Percentiles rank a stretch among this genome's conserved stretches.
Evolutionary conservation across 306 rosid species (phyloP).

Genomic region (Ormosia emarginata): DNA sequence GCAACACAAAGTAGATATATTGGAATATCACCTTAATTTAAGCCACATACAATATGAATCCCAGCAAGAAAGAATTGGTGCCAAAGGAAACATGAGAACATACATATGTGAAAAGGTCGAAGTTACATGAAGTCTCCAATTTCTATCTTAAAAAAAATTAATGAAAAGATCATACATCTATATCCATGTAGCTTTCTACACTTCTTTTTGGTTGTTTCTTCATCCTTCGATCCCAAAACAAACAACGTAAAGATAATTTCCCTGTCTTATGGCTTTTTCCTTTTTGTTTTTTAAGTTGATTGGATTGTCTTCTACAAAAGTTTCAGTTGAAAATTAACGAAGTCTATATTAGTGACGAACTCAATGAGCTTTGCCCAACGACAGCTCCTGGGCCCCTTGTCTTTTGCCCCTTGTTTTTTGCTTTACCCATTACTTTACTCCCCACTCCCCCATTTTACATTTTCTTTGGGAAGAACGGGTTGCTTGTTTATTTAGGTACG

Average conservation of each 20-base stretch:
- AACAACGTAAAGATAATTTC: background rate
- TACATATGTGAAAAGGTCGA: background rate
- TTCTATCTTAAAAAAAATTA: background rate
- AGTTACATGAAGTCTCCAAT: background rate
- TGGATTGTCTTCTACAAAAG: background rate
- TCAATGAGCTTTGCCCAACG: background rate
- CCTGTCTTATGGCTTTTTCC: background rate
- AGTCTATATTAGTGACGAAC: background rate
- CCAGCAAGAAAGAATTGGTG: background rate
- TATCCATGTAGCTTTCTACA: background rate
- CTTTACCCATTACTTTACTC: background rate
- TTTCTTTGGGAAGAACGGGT: background rate
- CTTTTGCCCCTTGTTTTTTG: background rate
- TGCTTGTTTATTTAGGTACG: no score
- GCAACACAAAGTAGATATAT: background rate
- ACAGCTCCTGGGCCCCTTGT: background rate
- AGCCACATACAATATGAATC: background rate
- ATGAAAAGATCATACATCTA: background rate
- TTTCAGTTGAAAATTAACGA: background rate
- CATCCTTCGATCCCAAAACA: background rate
- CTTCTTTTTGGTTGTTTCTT: background rate
- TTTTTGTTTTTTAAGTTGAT: background rate
- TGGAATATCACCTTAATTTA: background rate
- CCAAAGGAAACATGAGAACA: background rate
- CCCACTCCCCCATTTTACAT: background rate